Percentiles rank a stretch among this genome's conserved stretches.
Evolutionary conservation across 352 stramenopile genomes (phyloP).

Genomic region (Globisporangium megalacanthum): DNA sequence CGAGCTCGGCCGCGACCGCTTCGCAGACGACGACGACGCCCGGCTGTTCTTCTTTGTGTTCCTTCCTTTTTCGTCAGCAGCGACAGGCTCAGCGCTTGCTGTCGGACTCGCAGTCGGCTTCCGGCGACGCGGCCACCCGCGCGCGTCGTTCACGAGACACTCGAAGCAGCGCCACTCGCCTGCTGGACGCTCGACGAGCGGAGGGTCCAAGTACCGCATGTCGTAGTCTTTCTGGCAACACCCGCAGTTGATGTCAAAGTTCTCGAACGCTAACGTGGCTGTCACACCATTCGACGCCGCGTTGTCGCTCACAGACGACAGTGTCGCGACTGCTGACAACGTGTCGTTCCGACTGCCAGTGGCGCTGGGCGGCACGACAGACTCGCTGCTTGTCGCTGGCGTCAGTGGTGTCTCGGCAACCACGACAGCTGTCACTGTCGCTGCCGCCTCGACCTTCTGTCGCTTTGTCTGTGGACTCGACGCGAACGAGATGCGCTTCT

Average conservation of each 20-base stretch:
- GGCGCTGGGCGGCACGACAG: neutral
- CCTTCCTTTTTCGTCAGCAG: constrained; percentile 7
- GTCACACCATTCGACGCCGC: constrained; percentile 3
- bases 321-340: no score
- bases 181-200: constrained; percentile 58
- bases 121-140: constrained; percentile 66
- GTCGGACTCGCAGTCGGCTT: constrained; percentile 22
- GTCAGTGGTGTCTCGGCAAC: neutral
- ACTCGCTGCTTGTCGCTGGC: neutral
- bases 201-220: constrained; percentile 79
- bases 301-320: neutral
- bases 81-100: constrained; percentile 12
- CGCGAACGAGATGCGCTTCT: constrained; percentile 3
- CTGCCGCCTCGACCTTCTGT: constrained; percentile 1
- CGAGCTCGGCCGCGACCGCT: constrained; percentile 23
- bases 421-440: neutral
- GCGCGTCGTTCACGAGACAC: constrained; percentile 82
- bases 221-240: constrained; percentile 79
- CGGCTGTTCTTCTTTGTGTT: constrained; percentile 26
- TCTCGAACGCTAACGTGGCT: constrained; percentile 18
- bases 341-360: no score
- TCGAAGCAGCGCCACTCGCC: constrained; percentile 87
- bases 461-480: constrained; percentile 14
- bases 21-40: constrained; percentile 43
- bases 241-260: constrained; percentile 76